Conservation (phyloP, 2,329 filamentous ascomycete genomes). For the Xylariales sp. region DNA sequence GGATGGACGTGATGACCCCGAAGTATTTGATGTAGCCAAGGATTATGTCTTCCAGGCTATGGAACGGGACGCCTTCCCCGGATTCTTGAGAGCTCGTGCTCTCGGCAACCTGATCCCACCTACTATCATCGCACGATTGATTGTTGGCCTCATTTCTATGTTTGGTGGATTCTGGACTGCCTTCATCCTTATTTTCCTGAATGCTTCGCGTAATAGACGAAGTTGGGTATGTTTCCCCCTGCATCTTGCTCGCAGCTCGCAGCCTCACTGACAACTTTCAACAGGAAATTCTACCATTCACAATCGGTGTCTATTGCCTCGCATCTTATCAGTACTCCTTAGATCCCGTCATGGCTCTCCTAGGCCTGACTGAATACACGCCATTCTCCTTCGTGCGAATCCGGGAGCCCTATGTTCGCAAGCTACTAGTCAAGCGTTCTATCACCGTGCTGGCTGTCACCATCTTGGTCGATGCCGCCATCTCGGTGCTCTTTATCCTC, state of each 20-base stretch:
- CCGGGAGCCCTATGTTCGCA: slow-evolving; percentile 89
- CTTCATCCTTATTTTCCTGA: slow-evolving; percentile 91
- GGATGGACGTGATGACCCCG: slow-evolving; percentile 91
- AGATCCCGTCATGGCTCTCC: slow-evolving; percentile 87
- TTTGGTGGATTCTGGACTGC: slow-evolving; percentile 95
- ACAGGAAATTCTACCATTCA: slow-evolving; percentile 85
- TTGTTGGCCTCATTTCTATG: slow-evolving; percentile 85
- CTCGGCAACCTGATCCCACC: slow-evolving; percentile 94
- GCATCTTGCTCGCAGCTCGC: not conserved
- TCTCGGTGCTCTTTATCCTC: slow-evolving; percentile 91
- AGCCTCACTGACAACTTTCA: slow-evolving; percentile 6
- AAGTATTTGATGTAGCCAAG: slow-evolving; percentile 97
- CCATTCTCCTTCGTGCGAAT: slow-evolving; percentile 91
- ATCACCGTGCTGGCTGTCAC: slow-evolving; percentile 83
- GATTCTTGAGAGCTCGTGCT: slow-evolving; percentile 93
- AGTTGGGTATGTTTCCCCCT: slow-evolving; percentile 78
- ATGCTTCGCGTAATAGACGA: slow-evolving; percentile 77
- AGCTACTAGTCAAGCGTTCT: slow-evolving; percentile 84
- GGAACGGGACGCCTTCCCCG: slow-evolving; percentile 99
- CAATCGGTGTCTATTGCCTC: slow-evolving; percentile 87
- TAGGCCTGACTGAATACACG: slow-evolving; percentile 96
- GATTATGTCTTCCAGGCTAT: slow-evolving; percentile 99
- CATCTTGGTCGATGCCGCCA: slow-evolving; percentile 78
- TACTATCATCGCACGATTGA: slow-evolving; percentile 85
- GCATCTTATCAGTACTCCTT: slow-evolving; percentile 95